A percentile compares a stretch with the other conserved stretches of the same genome.
Evolutionary conservation across 1,284 basidiomycete species (phyloP).

Genomic region (Golubevia pallescens): DNA sequence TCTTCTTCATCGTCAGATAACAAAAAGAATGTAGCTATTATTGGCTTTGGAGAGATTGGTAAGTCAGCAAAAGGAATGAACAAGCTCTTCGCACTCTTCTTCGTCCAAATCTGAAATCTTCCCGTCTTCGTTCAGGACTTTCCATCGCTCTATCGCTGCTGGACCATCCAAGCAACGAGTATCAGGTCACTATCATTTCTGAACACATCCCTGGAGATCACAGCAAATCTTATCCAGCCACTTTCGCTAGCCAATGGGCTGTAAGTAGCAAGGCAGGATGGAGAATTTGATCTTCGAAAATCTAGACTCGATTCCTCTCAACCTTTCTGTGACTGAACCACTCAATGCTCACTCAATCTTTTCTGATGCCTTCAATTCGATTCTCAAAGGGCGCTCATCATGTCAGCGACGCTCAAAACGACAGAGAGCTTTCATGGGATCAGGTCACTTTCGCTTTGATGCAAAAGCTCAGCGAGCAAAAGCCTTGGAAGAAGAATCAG

Average conservation of each 20-base stretch:
- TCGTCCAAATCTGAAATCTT: neutral
- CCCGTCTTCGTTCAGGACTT: neutral
- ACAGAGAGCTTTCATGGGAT: conserved; percentile 12
- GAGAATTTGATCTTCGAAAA: too few relatives aligned
- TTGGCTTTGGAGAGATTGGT: neutral
- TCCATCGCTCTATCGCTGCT: neutral
- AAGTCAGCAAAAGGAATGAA: neutral
- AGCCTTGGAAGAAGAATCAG: conserved; percentile 7
- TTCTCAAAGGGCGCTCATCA: conserved; percentile 17
- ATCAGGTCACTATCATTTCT: neutral
- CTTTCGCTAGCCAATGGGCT: neutral
- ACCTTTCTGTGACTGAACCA: too few relatives aligned
- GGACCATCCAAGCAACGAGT: neutral
- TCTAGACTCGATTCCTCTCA: too few relatives aligned
- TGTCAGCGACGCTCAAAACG: conserved; percentile 30
- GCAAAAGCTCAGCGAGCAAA: conserved; percentile 15
- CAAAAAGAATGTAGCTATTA: too few relatives aligned
- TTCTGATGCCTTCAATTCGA: too few relatives aligned
- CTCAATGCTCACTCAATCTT: too few relatives aligned
- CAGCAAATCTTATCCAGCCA: neutral
- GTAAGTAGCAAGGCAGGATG: neutral
- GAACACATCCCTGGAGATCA: neutral
- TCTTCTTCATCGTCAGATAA: too few relatives aligned
- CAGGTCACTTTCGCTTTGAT: conserved; percentile 28
- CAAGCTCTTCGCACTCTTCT: too few relatives aligned